Evolutionary conservation across 306 rosid genomes (phyloP), one percentile per base, ranked within the genome.

Genomic region (Canavalia gladiata): DNA sequence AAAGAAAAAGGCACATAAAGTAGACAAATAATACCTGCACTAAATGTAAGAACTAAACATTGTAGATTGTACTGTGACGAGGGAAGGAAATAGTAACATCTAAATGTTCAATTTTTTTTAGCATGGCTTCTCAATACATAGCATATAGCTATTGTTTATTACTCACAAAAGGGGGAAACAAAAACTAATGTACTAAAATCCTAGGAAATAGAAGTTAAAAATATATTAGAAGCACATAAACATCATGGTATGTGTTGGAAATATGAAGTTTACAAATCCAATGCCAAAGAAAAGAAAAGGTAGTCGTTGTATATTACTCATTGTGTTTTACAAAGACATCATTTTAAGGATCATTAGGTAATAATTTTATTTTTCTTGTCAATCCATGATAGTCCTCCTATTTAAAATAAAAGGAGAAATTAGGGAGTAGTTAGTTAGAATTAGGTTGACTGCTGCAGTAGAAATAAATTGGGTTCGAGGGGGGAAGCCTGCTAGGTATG

Each of bases 211-310:
- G 46, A 80, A 79, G 67, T 67, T n/a, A 57, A 76, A 33, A 29
- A 82, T 45, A 60, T 11, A 55, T 79, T 80, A 57, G 74, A 68
- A 68, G 68, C 54, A 4, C 47, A 58, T 30, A 56, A 72, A 59
- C 34, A 58, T 81, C 58, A 3, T 6, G 52, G 54, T 60, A 74
- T 34, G 56, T 50, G 47, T 45, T 45, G 62, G 70, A 77, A 30
- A 62, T 72, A 64, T 34, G 18, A 31, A 52, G 54, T 45, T 82
- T 51, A 57, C 56, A 57, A 47, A 75, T 49, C 33, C 80, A 65
- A 5, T 13, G 30, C 30, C 45, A 75, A 5, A 28, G 65, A 46
- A 30, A n/a, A 60, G 66, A 59, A 7, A 74, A 62, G 11, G 39
- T 8, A 31, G 45, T 9, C 76, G 35, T 34, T n/a, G 62, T 75